phyloP scores from a whole-genome alignment of 257 asterid genomes.

The Oldenlandia corymbosa region DNA sequence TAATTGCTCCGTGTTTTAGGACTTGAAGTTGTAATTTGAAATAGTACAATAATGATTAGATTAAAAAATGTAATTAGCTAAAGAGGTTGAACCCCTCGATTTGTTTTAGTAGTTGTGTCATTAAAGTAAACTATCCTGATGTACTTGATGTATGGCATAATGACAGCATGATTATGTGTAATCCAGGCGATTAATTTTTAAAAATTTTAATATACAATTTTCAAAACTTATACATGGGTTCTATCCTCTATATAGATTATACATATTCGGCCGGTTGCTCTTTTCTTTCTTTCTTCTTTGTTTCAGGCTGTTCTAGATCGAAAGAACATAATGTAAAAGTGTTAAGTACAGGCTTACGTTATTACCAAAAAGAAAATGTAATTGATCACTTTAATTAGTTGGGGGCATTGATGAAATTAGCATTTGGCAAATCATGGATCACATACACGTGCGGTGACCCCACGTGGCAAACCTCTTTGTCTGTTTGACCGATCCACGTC shows the following conservation, averaged over 20 bases:
- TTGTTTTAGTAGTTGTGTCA: neutral
- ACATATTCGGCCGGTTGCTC: neutral
- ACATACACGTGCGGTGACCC: constrained; percentile 76
- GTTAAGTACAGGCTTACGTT: too few relatives aligned
- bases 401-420: neutral
- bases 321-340: neutral
- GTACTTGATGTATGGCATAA: constrained; percentile 19
- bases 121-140: neutral
- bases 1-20: constrained; percentile 16
- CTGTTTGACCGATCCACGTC: constrained; percentile 68
- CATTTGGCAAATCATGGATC: constrained; percentile 32
- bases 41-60: too few relatives aligned
- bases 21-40: neutral
- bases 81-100: too few relatives aligned
- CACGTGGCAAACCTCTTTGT: constrained; percentile 58
- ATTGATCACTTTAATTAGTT: neutral
- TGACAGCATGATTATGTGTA: constrained; percentile 24
- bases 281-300: neutral
- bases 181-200: neutral
- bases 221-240: too few relatives aligned
- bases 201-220: too few relatives aligned
- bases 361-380: too few relatives aligned
- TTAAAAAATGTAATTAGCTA: too few relatives aligned
- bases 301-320: neutral
- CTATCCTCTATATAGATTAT: too few relatives aligned